Conservation (phyloP, 495 filamentous ascomycete species). For the Cudoniella acicularis region DNA sequence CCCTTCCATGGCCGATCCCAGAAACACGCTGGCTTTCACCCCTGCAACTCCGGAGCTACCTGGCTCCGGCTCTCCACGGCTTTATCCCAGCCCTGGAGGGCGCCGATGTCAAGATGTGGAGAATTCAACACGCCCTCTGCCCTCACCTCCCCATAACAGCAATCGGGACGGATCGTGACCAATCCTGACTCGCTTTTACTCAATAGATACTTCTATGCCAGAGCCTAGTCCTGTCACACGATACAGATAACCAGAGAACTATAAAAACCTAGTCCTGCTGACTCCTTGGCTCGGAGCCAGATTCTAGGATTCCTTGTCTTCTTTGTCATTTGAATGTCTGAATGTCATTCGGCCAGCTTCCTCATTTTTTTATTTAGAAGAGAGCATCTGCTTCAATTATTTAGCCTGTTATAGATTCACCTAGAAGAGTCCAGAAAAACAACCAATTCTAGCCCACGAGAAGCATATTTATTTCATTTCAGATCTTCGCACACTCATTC, state of each 20-base stretch:
- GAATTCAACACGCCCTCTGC: not conserved
- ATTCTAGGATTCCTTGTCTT: not conserved
- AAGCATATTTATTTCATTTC: no score
- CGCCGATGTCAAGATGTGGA: not conserved
- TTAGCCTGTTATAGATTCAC: not conserved
- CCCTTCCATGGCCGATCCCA: not conserved
- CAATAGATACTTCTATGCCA: not conserved
- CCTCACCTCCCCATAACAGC: not conserved
- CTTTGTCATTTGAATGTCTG: not conserved
- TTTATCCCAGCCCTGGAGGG: not conserved
- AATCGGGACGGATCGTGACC: not conserved
- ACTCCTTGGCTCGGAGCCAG: not conserved
- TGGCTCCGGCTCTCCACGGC: not conserved
- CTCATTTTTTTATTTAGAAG: not conserved
- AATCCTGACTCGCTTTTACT: not conserved
- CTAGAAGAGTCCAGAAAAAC: no score
- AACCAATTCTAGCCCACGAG: no score
- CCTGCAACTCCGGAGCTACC: not conserved
- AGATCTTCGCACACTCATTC: no score
- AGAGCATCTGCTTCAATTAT: not conserved
- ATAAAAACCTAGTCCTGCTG: not conserved
- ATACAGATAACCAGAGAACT: not conserved
- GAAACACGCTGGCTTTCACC: not conserved
- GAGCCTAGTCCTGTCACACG: not conserved
- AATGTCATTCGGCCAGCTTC: not conserved